A percentile compares a stretch with the other conserved stretches of the same genome.
phyloP scores from a whole-genome alignment of 2,329 filamentous ascomycete genomes.

The Cladobotryum mycophilum region DNA sequence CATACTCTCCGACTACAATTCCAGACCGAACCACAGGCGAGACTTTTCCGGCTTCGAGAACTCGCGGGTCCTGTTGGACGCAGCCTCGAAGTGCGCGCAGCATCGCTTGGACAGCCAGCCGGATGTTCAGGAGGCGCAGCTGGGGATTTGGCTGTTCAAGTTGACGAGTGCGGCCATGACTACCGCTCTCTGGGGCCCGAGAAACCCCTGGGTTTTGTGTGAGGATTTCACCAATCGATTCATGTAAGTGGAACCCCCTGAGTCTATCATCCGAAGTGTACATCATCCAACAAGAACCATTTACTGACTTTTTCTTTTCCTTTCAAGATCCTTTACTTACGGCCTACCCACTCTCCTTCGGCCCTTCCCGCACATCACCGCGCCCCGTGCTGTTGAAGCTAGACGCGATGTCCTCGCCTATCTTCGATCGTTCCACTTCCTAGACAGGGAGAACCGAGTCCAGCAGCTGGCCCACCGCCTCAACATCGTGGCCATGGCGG shows the following conservation, averaged over 20 bases:
- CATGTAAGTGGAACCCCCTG: slow-evolving; percentile 17
- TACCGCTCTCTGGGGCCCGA: slow-evolving; percentile 24
- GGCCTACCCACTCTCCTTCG: slow-evolving; percentile 23
- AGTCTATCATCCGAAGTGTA: no score
- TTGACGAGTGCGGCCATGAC: slow-evolving; percentile 25
- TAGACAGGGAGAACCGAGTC: slow-evolving; percentile 19
- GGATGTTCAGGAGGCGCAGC: slow-evolving; percentile 13
- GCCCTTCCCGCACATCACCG: slow-evolving; percentile 21
- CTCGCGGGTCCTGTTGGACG: slow-evolving; percentile 16
- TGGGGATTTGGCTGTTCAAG: slow-evolving; percentile 25
- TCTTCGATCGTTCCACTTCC: slow-evolving; percentile 20
- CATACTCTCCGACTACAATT: slow-evolving; percentile 20
- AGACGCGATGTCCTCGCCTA: slow-evolving; percentile 20
- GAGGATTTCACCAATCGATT: slow-evolving; percentile 24
- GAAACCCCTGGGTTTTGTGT: slow-evolving; percentile 26
- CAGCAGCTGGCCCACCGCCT: slow-evolving; percentile 23
- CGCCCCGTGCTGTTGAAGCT: slow-evolving; percentile 20
- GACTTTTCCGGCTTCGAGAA: slow-evolving; percentile 22
- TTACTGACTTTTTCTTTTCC: slow-evolving; percentile 3
- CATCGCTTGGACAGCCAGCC: slow-evolving; percentile 18
- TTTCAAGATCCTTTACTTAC: slow-evolving; percentile 21
- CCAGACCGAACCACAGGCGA: slow-evolving; percentile 22
- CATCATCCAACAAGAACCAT: background rate
- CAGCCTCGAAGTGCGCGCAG: slow-evolving; percentile 17
- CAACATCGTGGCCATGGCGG: slow-evolving; percentile 24